Conservation (phyloP, 257 asterid species). For the Solanum lycopersicoides region DNA sequence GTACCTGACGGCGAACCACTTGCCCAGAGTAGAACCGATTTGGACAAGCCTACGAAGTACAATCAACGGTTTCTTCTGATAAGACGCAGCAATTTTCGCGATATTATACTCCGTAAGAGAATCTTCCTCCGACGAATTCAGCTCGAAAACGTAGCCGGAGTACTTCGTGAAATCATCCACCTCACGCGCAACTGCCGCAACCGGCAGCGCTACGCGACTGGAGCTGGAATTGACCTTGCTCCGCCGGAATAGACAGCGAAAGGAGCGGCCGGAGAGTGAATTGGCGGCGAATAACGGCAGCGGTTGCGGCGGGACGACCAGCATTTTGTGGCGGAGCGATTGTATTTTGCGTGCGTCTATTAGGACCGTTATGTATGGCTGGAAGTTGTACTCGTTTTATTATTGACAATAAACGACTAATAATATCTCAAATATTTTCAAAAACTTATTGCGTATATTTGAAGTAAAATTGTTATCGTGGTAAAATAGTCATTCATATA, state of each 20-base stretch:
- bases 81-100: slow-evolving; percentile 42
- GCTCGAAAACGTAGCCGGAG: slow-evolving; percentile 76
- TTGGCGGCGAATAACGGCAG: slow-evolving; percentile 10
- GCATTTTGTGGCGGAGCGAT: slow-evolving; percentile 1
- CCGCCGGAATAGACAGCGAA: not conserved
- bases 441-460: no score
- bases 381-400: not conserved
- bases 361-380: not conserved
- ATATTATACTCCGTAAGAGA: slow-evolving; percentile 53
- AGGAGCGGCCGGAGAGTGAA: not conserved
- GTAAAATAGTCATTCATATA: no score
- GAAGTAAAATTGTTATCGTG: no score
- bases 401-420: not conserved
- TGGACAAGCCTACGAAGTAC: slow-evolving; percentile 74
- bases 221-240: not conserved
- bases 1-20: slow-evolving; percentile 86
- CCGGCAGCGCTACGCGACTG: slow-evolving; percentile 15
- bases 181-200: slow-evolving; percentile 25
- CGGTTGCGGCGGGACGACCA: slow-evolving; percentile 5
- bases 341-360: not conserved
- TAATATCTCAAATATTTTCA: not conserved
- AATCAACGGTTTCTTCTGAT: slow-evolving; percentile 68
- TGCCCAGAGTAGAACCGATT: slow-evolving; percentile 65
- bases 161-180: slow-evolving; percentile 72
- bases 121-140: slow-evolving; percentile 68